Percentiles rank a stretch among this genome's conserved stretches.
These are phyloP conservation scores for Lachancea quebecensis DNA, from an alignment of 805 yeast genomes.

Conservation along the genomic window DNA sequence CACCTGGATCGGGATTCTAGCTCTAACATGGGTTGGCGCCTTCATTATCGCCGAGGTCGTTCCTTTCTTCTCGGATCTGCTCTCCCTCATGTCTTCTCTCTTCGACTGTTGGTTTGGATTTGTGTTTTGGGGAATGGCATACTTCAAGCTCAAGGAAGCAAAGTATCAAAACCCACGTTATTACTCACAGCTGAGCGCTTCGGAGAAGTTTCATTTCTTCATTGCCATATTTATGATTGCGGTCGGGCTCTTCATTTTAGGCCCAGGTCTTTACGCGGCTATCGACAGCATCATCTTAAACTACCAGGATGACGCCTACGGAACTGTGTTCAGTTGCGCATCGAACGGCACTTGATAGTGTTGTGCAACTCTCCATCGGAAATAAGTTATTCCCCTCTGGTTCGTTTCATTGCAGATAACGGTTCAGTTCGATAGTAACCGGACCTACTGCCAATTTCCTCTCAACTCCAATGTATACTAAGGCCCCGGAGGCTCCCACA, in stretches of 20 bases:
- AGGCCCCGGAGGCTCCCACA: too few species aligned
- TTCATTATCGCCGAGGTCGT: slow-evolving; percentile 57
- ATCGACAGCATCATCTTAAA: slow-evolving; percentile 48
- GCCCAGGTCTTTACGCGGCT: slow-evolving; percentile 54
- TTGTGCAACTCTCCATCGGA: not conserved
- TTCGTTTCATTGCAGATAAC: too few species aligned
- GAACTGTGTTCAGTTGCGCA: slow-evolving; percentile 46
- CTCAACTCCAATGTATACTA: too few species aligned
- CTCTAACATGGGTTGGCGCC: slow-evolving; percentile 43
- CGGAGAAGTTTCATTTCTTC: slow-evolving; percentile 34
- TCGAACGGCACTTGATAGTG: slow-evolving; percentile 30
- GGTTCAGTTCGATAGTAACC: too few species aligned
- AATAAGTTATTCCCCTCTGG: too few species aligned
- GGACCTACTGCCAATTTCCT: too few species aligned
- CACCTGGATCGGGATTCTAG: slow-evolving; percentile 42
- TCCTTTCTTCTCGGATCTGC: slow-evolving; percentile 54
- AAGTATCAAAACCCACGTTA: slow-evolving; percentile 27
- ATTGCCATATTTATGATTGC: slow-evolving; percentile 35
- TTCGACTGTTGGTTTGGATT: slow-evolving; percentile 64
- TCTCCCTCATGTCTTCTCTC: slow-evolving; percentile 52
- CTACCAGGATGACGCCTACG: slow-evolving; percentile 43
- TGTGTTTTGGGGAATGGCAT: slow-evolving; percentile 58
- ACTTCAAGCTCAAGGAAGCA: slow-evolving; percentile 38
- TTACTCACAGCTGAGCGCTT: slow-evolving; percentile 20
- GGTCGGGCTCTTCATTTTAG: slow-evolving; percentile 48